Base-by-base conservation (phyloP, 192 early-diverging fungal genomes). In the Diversispora epigaea region DNA sequence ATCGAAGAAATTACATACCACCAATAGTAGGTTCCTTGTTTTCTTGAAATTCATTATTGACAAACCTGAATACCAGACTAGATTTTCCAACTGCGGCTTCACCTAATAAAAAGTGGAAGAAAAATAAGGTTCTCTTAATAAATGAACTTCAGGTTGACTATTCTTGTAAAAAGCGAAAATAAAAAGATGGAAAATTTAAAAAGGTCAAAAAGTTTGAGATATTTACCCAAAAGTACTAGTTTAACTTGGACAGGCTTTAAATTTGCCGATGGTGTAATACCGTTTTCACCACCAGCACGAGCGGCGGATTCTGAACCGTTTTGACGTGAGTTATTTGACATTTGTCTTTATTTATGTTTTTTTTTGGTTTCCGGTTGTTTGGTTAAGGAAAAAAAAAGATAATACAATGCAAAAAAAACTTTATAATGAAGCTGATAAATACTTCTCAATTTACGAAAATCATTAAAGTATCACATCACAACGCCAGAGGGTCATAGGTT, bases 11-110 rank as follows among this genome's bases (percentile, higher is more conserved):
- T 63, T 54, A 64, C 63, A 69, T 86, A 84, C 88, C 88, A 85
- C 97, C 97, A 83, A 99, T 99, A 47, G 98, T 99, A 7, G 98
- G 95, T 82, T 99, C 96, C 77, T 94, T 95, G 87, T 98, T 96
- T 61, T 97, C 95, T 66, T 91, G 87, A 80, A 95, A 99, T 81
- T 96, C 93, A 81, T 94, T 88, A 84, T 95, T 95, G 44, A 96
- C 95, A 82, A 97, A 98, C 14, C 96, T 91, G 67, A 96, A 83
- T 11, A 98, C 95, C 49, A 99, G 86, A 84, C 93, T 95, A 14
- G 94, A 96, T 81, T 99, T 99, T 77, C 98, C 98, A 55, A 99
- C 97, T 68, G 97, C 95, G n/a, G 97, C 94, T 80, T 93, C 91
- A 46, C 91, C 91, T 91, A 77, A 45, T 12, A 32, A 73, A 50